Base-by-base conservation (phyloP, 805 yeast species). In the Starmerella etchellsii region DNA sequence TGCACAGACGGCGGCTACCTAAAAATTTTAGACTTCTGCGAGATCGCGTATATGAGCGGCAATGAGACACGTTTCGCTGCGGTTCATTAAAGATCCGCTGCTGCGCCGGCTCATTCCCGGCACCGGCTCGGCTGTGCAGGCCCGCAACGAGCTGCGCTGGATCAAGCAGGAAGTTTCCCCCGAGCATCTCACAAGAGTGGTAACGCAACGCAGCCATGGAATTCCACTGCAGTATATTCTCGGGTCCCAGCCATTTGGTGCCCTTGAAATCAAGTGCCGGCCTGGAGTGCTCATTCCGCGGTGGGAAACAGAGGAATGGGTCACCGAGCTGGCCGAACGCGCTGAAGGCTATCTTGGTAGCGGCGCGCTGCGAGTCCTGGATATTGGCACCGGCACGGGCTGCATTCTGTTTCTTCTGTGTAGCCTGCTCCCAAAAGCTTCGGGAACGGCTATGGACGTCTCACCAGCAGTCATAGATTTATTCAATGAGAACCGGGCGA, bases 241-340 rank as follows among this genome's bases (percentile, higher is more conserved):
- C 9, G 85, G 91, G 0, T 61, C 74, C 0, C 96, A 87, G 60
- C 97, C 97, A 1, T 88, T 88, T 64, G 94, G 91, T 0, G 44
- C 57, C 1, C 55, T 88, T 36, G 73, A 71, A 11, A 68, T 88
- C 3, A 42, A 52, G 21, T 82, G 95, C 52, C 52, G 59, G 23
- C 64, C 63, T 1, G 75, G 75, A 0, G 96, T 84, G 2, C 62
- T 88, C 44, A 87, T 88, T 22, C 97, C 98, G 0, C 62, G 98
- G 37, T 77, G 88, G 80, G 98, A 88, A 56, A 88, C 98, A 0
- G 97, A 88, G 57, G 94, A 84, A 54, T 88, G 96, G 96, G 64
- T 71, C 9, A 27, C 62, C 23, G 67, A 66, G 40, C 55, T 80
- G 18, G 58, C 63, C 0, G 23, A 44, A 7, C 37, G 53, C 14